Evolutionary conservation across 176 grass and related monocot species (phyloP), one percentile per base, ranked within the genome.

Genomic region (Cenchrus americanus): DNA sequence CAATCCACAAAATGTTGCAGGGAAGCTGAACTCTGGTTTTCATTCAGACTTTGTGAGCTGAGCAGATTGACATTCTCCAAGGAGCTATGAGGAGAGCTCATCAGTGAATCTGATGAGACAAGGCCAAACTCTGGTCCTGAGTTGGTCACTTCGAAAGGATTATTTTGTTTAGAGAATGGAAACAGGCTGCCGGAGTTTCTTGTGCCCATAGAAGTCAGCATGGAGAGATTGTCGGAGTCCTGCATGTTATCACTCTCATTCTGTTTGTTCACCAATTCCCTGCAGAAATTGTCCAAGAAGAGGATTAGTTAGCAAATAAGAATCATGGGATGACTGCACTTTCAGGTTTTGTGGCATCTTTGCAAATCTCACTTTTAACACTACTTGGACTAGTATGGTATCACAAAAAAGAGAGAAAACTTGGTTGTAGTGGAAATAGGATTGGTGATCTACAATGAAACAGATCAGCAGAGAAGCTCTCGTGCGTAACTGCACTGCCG

Each of bases 1-100:
- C 88, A 91, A 80, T 96, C 93, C 51, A 89, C 88, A 60, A 96
- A 94, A 57, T 94, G 91, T 21, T 85, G 93, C 67, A 94, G 83
- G 73, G 91, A 86, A 78, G 90, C 82, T 58, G 93, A 65, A 34
- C 84, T 85, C 65, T 85, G 88, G 6, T 88, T 85, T 22, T 95
- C 87, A 86, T 84, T 88, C 77, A 92, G n/a, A 77, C 69, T 85
- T 57, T 82, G 83, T 24, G 80, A 84, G 6, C 73, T 30, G 7
- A 86, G 74, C 67, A 93, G 71, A 18, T 85, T 90, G 22, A 88
- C 85, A 54, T 92, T 91, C 74, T 90, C 79, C 46, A 91, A 67
- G 69, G 86, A 89, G 43, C 79, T 91, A 21, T 87, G 87, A 41
- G 88, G 84, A 80, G 87, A 83, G 46, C 90, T 80, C 73, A 89